These are phyloP conservation scores for Pythium guiyangense DNA, from an alignment of 352 stramenopile genomes.

Conservation along the genomic window DNA sequence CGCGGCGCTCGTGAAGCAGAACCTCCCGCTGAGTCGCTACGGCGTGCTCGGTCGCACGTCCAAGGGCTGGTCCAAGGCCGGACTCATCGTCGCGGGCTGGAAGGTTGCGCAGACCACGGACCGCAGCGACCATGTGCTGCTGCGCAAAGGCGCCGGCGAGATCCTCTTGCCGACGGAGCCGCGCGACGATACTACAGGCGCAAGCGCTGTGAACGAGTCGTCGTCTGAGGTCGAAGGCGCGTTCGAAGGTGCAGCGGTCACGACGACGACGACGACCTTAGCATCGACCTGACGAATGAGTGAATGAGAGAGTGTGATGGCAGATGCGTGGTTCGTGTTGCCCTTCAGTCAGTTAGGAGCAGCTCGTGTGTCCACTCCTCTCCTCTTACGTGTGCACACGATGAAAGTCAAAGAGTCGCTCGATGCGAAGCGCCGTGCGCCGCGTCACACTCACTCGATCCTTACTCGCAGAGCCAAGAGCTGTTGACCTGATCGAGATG, in stretches of 20 bases:
- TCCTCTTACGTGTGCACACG: too few relatives aligned
- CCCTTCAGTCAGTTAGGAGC: too few relatives aligned
- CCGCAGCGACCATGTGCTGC: slow-evolving; percentile 25
- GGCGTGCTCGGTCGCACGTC: slow-evolving; percentile 39
- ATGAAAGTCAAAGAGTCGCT: too few relatives aligned
- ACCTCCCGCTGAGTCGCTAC: slow-evolving; percentile 40
- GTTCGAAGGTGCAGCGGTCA: not conserved
- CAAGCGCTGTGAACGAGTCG: not conserved
- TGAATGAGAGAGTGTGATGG: too few relatives aligned
- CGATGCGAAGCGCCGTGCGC: too few relatives aligned
- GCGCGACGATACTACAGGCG: not conserved
- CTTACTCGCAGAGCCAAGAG: too few relatives aligned
- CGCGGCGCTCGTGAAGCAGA: slow-evolving; percentile 37
- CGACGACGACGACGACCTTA: not conserved
- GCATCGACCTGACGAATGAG: not conserved
- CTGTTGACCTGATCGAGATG: not conserved
- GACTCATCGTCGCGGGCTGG: slow-evolving; percentile 41
- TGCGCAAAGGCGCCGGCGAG: slow-evolving; percentile 41
- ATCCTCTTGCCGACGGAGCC: slow-evolving; percentile 28
- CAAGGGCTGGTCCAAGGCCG: slow-evolving; percentile 36
- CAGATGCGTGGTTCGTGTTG: too few relatives aligned
- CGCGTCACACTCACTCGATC: too few relatives aligned
- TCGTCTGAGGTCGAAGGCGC: slow-evolving; percentile 8
- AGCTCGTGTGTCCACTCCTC: too few relatives aligned
- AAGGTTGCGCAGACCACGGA: slow-evolving; percentile 20